phyloP scores from a whole-genome alignment of 257 asterid species.

The Vinca minor region DNA sequence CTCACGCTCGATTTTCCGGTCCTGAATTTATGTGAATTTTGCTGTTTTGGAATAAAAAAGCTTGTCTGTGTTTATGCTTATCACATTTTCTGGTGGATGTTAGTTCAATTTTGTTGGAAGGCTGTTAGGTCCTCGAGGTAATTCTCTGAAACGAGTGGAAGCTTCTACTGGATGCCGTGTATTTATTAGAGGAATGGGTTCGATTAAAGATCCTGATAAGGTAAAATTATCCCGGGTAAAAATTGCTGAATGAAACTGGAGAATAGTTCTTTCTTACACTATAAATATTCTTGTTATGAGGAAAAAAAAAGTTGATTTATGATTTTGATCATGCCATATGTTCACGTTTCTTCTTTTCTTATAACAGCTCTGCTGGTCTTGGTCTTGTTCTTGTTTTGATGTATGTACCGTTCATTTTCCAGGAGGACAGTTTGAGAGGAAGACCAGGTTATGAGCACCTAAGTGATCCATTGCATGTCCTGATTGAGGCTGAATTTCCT shows the following conservation, averaged over 20 bases:
- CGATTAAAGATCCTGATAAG: conserved; percentile 69
- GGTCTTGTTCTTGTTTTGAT: background rate
- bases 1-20: background rate
- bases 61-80: conserved; percentile 6
- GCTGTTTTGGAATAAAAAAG: background rate
- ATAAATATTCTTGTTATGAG: background rate
- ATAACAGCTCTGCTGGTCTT: background rate
- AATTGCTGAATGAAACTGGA: background rate
- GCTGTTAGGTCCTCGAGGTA: conserved; percentile 87
- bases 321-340: too few relatives aligned
- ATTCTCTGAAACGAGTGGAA: conserved; percentile 81
- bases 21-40: too few relatives aligned
- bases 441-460: conserved; percentile 83
- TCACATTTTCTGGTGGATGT: conserved; percentile 11
- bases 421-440: conserved; percentile 83
- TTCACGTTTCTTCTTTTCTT: background rate
- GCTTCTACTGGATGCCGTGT: conserved; percentile 80
- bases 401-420: conserved; percentile 8
- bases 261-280: background rate
- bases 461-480: conserved; percentile 64
- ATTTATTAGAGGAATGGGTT: conserved; percentile 79
- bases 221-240: conserved; percentile 20
- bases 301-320: background rate
- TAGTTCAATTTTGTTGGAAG: conserved; percentile 89
- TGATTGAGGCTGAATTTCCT: conserved; percentile 72